A percentile compares a stretch with the other conserved stretches of the same genome.
Conservation (phyloP, 106 monocot species). For the Apostasia shenzhenica region DNA sequence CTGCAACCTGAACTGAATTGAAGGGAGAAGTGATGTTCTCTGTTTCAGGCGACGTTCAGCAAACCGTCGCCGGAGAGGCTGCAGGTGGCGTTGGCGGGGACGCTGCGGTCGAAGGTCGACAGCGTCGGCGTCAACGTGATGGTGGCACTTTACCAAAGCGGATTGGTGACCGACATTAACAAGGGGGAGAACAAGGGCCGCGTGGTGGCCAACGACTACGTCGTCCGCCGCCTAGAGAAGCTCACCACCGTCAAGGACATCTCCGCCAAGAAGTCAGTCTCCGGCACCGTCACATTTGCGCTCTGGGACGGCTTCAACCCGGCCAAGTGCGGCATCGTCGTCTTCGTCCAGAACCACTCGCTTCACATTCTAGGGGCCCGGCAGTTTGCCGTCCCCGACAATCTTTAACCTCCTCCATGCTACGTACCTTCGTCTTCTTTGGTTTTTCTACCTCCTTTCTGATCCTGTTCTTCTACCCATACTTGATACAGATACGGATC, state of each 20-base stretch:
- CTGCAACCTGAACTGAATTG: too few relatives aligned
- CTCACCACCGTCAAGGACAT: slow-evolving; percentile 42
- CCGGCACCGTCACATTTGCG: slow-evolving; percentile 49
- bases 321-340: slow-evolving; percentile 47
- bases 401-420: slow-evolving; percentile 19
- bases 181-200: slow-evolving; percentile 73
- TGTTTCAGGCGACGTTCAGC: slow-evolving; percentile 47
- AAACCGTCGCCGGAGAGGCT: slow-evolving; percentile 40
- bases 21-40: too few relatives aligned
- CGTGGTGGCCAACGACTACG: slow-evolving; percentile 58
- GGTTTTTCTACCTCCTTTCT: too few relatives aligned
- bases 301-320: slow-evolving; percentile 69
- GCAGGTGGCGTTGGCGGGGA: slow-evolving; percentile 48
- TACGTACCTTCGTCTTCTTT: too few relatives aligned
- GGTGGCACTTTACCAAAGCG: slow-evolving; percentile 67
- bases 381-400: slow-evolving; percentile 36
- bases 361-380: slow-evolving; percentile 47
- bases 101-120: slow-evolving; percentile 50
- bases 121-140: slow-evolving; percentile 46
- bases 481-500: too few relatives aligned
- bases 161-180: slow-evolving; percentile 53
- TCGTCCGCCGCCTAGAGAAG: slow-evolving; percentile 71
- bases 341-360: slow-evolving; percentile 62
- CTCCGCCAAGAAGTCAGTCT: slow-evolving; percentile 57
- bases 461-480: too few relatives aligned